Evolutionary conservation across 2,329 filamentous ascomycete species (phyloP).

Genomic region (Trichocomaceae sp.): DNA sequence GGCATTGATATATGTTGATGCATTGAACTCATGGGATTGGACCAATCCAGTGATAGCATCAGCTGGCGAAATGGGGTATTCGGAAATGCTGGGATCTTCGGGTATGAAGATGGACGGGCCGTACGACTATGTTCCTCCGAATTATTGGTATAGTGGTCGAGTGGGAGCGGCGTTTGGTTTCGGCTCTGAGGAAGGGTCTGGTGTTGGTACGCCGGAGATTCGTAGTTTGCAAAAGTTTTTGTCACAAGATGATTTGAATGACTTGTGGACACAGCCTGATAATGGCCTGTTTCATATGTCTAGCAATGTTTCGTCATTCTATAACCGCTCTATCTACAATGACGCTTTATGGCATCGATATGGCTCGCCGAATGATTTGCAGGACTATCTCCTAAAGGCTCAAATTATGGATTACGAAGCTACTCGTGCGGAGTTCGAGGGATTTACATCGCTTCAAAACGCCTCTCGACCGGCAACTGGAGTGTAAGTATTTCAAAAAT

Average conservation of each 20-base stretch:
- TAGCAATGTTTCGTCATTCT: conserved; percentile 49
- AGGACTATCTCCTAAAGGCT: conserved; percentile 54
- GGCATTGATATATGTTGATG: conserved; percentile 47
- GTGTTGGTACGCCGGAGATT: conserved; percentile 56
- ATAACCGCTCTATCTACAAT: conserved; percentile 54
- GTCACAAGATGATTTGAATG: conserved; percentile 44
- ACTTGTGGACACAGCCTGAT: conserved; percentile 51
- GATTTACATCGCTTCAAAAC: conserved; percentile 47
- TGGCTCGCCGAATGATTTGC: conserved; percentile 46
- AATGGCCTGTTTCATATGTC: conserved; percentile 57
- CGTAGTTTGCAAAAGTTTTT: conserved; percentile 51
- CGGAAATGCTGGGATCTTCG: conserved; percentile 46
- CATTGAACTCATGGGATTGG: conserved; percentile 49
- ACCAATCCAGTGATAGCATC: conserved; percentile 52
- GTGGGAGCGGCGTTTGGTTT: conserved; percentile 57
- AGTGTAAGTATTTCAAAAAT: conserved; percentile 21
- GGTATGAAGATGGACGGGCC: conserved; percentile 63
- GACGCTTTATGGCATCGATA: conserved; percentile 47
- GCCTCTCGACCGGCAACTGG: conserved; percentile 51
- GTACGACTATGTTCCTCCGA: conserved; percentile 61
- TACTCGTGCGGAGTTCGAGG: conserved; percentile 54
- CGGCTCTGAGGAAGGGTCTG: conserved; percentile 56
- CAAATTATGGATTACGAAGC: conserved; percentile 62
- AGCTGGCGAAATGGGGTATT: conserved; percentile 50
- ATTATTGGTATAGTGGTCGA: conserved; percentile 55